Percentiles rank a stretch among this genome's conserved stretches.
Evolutionary conservation across 2,329 filamentous ascomycete species (phyloP).

Genomic region (Aspergillus ruber): DNA sequence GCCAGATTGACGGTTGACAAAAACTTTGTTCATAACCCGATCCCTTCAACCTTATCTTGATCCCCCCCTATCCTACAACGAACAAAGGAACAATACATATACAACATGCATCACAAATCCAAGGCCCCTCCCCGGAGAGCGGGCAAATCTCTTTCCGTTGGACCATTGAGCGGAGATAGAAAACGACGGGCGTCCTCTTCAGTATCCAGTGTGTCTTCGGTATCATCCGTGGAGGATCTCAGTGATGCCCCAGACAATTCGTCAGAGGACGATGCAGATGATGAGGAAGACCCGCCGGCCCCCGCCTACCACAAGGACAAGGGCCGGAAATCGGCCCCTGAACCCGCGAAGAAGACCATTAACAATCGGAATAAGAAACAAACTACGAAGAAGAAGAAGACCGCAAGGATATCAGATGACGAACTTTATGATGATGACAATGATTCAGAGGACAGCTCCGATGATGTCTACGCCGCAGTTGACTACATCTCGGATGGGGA

Average conservation of each 20-base stretch:
- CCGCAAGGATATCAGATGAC: slow-evolving; percentile 27
- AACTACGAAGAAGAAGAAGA: slow-evolving; percentile 28
- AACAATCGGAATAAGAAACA: slow-evolving; percentile 3
- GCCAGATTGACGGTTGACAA: slow-evolving; percentile 12
- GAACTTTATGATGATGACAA: slow-evolving; percentile 24
- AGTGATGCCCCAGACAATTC: slow-evolving; percentile 33
- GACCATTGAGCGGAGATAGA: slow-evolving; percentile 17
- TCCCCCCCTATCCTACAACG: not conserved
- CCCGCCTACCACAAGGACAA: slow-evolving; percentile 36
- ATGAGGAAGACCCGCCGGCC: slow-evolving; percentile 38
- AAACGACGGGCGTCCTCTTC: slow-evolving; percentile 31
- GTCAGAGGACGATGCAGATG: slow-evolving; percentile 38
- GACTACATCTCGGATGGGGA: slow-evolving; percentile 75
- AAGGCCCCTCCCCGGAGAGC: slow-evolving; percentile 19
- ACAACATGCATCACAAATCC: slow-evolving; percentile 13
- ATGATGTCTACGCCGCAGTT: slow-evolving; percentile 69
- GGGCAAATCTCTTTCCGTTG: slow-evolving; percentile 18
- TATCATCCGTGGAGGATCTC: slow-evolving; percentile 29
- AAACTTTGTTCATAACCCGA: slow-evolving; percentile 10
- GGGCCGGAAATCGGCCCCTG: slow-evolving; percentile 37
- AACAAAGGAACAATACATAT: slow-evolving; percentile 1
- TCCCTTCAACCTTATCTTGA: slow-evolving; percentile 3
- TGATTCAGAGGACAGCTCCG: slow-evolving; percentile 42
- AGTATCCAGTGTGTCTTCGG: slow-evolving; percentile 32
- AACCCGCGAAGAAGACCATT: slow-evolving; percentile 21